Conservation (phyloP, 257 asterid genomes). For the Parsonsia alboflavescens region DNA sequence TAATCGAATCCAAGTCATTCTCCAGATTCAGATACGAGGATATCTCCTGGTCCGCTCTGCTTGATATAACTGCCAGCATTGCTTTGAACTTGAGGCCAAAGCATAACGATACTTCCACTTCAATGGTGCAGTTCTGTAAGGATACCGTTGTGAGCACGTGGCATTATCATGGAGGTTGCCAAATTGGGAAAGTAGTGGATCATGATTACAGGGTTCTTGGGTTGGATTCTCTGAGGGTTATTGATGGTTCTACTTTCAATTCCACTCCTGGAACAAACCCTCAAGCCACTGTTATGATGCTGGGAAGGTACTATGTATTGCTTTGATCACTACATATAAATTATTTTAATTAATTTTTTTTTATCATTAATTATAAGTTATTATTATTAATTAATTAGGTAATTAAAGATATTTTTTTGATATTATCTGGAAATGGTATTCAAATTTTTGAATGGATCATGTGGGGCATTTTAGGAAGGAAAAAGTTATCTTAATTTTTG, state of each 20-base stretch:
- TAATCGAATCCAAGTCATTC: slow-evolving; percentile 61
- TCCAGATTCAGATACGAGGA: slow-evolving; percentile 37
- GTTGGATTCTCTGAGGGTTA: slow-evolving; percentile 46
- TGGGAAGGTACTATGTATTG: slow-evolving; percentile 91
- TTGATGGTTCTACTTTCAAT: slow-evolving; percentile 80
- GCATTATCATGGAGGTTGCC: slow-evolving; percentile 95
- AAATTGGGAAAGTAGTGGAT: slow-evolving; percentile 61
- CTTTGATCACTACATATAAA: too few species aligned
- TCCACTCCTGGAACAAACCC: slow-evolving; percentile 84
- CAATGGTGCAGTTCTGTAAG: slow-evolving; percentile 73
- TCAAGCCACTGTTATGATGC: slow-evolving; percentile 94
- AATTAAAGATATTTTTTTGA: too few species aligned
- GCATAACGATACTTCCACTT: slow-evolving; percentile 47
- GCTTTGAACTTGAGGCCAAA: slow-evolving; percentile 61
- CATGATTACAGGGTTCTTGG: slow-evolving; percentile 54
- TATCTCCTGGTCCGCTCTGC: slow-evolving; percentile 40
- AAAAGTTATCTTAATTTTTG: too few species aligned
- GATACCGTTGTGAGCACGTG: slow-evolving; percentile 89
- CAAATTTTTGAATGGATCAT: too few species aligned
- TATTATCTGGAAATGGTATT: too few species aligned
- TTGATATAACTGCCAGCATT: slow-evolving; percentile 59
- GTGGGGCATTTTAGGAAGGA: too few species aligned
- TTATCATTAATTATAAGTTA: too few species aligned
- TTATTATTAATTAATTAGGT: too few species aligned
- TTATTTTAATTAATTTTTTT: too few species aligned